Evolutionary conservation across 2,329 filamentous ascomycete species (phyloP).

Genomic region (Anthostomella pinea): DNA sequence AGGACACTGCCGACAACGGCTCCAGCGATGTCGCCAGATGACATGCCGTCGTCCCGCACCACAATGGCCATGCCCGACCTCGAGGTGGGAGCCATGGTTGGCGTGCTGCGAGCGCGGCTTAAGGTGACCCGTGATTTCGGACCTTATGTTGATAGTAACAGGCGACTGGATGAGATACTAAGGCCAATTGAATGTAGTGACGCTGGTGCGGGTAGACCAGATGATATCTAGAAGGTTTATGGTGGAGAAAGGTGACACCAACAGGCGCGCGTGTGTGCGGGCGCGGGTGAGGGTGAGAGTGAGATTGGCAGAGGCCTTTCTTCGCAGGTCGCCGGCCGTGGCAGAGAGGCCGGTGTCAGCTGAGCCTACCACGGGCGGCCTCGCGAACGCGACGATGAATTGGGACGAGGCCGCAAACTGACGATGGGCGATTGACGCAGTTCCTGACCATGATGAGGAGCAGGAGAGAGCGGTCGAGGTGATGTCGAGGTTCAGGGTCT

Average conservation of each 20-base stretch:
- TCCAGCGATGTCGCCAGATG: conserved; percentile 31
- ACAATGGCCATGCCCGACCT: conserved; percentile 17
- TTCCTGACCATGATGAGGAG: too few relatives aligned
- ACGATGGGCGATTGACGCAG: too few relatives aligned
- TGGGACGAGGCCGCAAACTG: conserved; percentile 11
- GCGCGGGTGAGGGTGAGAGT: too few relatives aligned
- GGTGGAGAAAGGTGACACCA: conserved; percentile 3
- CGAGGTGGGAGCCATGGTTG: conserved; percentile 20
- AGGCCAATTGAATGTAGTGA: too few relatives aligned
- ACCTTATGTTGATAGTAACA: too few relatives aligned
- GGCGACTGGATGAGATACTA: too few relatives aligned
- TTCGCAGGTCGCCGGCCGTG: not conserved
- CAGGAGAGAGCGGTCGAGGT: conserved; percentile 17
- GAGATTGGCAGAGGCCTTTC: not conserved
- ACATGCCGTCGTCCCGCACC: conserved; percentile 24
- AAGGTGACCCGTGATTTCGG: conserved; percentile 1
- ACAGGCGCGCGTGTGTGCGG: conserved; percentile 1
- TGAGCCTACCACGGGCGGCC: not conserved
- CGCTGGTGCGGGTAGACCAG: not conserved
- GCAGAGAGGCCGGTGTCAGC: not conserved
- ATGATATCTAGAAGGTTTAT: not conserved
- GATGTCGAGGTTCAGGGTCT: conserved; percentile 24
- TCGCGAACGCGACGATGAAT: not conserved
- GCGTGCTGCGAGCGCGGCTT: conserved; percentile 7
- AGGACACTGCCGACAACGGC: conserved; percentile 31